Base-by-base conservation (phyloP, 768 basidiomycete genomes). In the Ramaria rubella region DNA sequence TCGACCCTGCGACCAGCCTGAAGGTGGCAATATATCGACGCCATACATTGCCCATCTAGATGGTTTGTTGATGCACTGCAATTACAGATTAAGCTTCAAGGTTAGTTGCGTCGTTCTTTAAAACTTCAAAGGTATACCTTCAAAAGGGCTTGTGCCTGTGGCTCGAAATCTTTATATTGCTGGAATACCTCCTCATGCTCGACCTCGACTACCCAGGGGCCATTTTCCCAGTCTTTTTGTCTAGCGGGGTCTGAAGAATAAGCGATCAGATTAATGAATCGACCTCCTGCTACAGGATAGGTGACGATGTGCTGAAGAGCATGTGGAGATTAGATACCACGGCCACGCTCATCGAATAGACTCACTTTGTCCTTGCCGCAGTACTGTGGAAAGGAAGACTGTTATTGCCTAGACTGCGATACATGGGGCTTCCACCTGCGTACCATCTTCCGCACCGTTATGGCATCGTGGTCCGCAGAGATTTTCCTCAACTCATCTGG, bases 21-120 rank as follows among this genome's bases (percentile, higher is more conserved):
- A n/a, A n/a, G 80, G 71, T 0, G 70, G 70, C 21, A 88, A 66
- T 5, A 82, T 77, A 51, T 72, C 73, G 2, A 81, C 70, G 4
- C 73, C 77, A 63, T 86, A 81, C 29, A 89, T 76, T 0, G 82
- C 83, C 87, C 87, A 88, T 34, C 79, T 70, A 23, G 75, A 68
- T 1, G 80, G 74, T 45, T 70, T 73, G 3, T 80, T 76, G 21
- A 80, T 72, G 60, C 80, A 81, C 84, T 86, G n/a, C n/a, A n/a
- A 24, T 17, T 42, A 59, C 61, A 46, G 29, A 14, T 31, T 24
- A 14, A 23, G 23, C 21, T 29, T 40, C 23, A 4, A 27, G 1
- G 12, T 33, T 31, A 17, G 4, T 21, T 8, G 34, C 31, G 58
- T 33, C 15, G 6, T 7, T 23, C 17, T n/a, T n/a, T 1, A 8